Evolutionary conservation across 23 red algal species (phyloP).

Genomic region (Gracilaria caudata): DNA sequence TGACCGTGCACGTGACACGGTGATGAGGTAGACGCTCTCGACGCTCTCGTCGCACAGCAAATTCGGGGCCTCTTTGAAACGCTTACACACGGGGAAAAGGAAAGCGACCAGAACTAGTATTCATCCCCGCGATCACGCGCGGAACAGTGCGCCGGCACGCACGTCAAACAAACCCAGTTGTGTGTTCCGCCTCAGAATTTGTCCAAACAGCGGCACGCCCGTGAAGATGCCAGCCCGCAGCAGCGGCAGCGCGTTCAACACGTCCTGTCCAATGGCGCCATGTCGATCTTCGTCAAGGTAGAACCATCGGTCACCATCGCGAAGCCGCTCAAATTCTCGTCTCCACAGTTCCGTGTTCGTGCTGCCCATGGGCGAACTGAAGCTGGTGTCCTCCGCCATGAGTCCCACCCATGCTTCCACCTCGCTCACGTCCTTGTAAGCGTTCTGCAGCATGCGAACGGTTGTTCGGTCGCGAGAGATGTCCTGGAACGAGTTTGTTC

Average conservation of each 20-base stretch:
- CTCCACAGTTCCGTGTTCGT: slow-evolving; percentile 27
- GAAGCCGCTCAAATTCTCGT: slow-evolving; percentile 36
- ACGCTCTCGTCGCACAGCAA: too few relatives aligned
- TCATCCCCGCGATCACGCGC: not conserved
- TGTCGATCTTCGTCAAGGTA: slow-evolving; percentile 24
- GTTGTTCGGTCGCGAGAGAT: not conserved
- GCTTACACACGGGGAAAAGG: too few relatives aligned
- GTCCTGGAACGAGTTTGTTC: not conserved
- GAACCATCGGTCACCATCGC: slow-evolving; percentile 65
- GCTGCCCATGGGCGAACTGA: slow-evolving; percentile 20
- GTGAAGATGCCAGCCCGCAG: not conserved
- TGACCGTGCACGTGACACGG: too few relatives aligned
- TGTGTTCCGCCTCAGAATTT: slow-evolving; percentile 19
- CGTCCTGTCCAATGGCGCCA: not conserved
- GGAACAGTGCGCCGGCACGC: not conserved
- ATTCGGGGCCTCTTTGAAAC: too few relatives aligned
- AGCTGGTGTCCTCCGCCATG: slow-evolving; percentile 45
- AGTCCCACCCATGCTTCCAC: slow-evolving; percentile 63
- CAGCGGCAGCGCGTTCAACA: slow-evolving; percentile 13
- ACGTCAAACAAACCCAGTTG: not conserved
- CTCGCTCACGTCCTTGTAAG: slow-evolving; percentile 18
- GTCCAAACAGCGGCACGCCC: not conserved
- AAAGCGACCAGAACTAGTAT: too few relatives aligned
- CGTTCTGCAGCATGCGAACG: not conserved
- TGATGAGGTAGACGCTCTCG: too few relatives aligned